Evolutionary conservation across 2,329 filamentous ascomycete genomes (phyloP), one percentile per base, ranked within the genome.

Genomic region (Fusarium succisae): DNA sequence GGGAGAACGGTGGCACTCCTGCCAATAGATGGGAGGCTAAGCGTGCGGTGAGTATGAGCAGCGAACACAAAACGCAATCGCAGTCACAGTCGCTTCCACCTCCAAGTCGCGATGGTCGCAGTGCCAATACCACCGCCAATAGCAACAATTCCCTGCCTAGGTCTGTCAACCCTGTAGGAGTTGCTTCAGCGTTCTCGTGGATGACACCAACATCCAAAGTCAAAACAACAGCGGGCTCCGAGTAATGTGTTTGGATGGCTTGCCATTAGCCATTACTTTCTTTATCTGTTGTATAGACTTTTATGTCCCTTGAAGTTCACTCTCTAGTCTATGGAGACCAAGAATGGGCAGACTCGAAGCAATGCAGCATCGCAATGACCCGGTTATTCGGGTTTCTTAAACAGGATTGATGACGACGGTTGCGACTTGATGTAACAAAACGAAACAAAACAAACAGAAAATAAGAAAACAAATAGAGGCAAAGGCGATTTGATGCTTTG

Each of bases 131-230:
- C 43, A 80, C 84, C 61, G 79, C 81, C 41, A 81, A 84, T 39
- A 78, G 82, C 62, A 80, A 81, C 50, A 81, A 84, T 47, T 78
- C 83, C 24, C 79, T 85, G n/a, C 84, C 89, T 22, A 88, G 91
- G 64, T 87, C 90, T 12, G 87, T 90, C 38, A 98, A 98, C 79
- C 96, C 96, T 1, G 90, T 98, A 24, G 96, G 96, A 14, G 94
- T 94, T n/a, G 96, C 93, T 20, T 96, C 94, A 66, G 96, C 96
- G 6, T 98, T 98, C 84, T 92, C 93, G 18, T 98, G 95, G 95
- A 92, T 98, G 86, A 96, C 93, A 54, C 83, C 87, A 45, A 74
- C 82, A 24, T 80, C 79, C 57, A 82, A 86, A 51, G 54, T 79
- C 39, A 83, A 81, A 74, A 79, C 84, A 15, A 75, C 82, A 10